phyloP scores from a whole-genome alignment of 2,329 filamentous ascomycete species.

The Cladophialophora chaetospira region DNA sequence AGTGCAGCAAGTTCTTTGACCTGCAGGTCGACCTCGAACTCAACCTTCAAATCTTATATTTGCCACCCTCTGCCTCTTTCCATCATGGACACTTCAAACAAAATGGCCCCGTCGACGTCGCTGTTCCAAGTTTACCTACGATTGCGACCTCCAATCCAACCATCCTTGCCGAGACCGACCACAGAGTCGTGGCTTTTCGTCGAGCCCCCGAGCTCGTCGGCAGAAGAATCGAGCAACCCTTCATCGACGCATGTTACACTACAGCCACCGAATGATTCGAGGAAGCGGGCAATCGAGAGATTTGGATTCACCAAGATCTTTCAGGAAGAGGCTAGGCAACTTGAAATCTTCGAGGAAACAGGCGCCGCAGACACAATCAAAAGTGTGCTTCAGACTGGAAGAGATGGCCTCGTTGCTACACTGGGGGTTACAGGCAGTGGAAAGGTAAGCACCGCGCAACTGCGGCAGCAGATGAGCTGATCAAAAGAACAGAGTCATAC shows the following conservation, averaged over 20 bases:
- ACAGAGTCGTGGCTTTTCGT: slow-evolving; percentile 77
- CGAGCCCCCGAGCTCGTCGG: slow-evolving; percentile 54
- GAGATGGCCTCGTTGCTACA: slow-evolving; percentile 87
- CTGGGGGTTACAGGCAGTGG: slow-evolving; percentile 93
- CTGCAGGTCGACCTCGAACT: slow-evolving; percentile 5
- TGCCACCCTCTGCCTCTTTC: background rate
- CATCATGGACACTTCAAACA: slow-evolving; percentile 29
- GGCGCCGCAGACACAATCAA: slow-evolving; percentile 60
- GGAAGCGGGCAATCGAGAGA: slow-evolving; percentile 85
- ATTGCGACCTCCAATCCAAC: slow-evolving; percentile 66
- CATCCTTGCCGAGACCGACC: slow-evolving; percentile 42
- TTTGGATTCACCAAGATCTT: slow-evolving; percentile 95
- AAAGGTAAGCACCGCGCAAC: slow-evolving; percentile 64
- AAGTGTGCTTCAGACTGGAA: slow-evolving; percentile 79
- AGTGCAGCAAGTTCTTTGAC: background rate
- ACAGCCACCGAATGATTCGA: slow-evolving; percentile 77
- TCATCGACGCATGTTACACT: slow-evolving; percentile 69
- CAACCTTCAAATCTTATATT: background rate
- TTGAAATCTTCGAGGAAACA: slow-evolving; percentile 82
- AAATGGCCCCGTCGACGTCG: slow-evolving; percentile 40
- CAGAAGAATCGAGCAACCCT: slow-evolving; percentile 41
- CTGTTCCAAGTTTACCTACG: slow-evolving; percentile 93
- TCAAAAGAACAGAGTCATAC: slow-evolving; percentile 74
- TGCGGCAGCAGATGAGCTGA: background rate
- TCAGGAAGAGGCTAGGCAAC: slow-evolving; percentile 78